Evolutionary conservation across 108 stramenopile species (phyloP), one percentile per base, ranked within the genome.

Genomic region (Epipyxis sp.): DNA sequence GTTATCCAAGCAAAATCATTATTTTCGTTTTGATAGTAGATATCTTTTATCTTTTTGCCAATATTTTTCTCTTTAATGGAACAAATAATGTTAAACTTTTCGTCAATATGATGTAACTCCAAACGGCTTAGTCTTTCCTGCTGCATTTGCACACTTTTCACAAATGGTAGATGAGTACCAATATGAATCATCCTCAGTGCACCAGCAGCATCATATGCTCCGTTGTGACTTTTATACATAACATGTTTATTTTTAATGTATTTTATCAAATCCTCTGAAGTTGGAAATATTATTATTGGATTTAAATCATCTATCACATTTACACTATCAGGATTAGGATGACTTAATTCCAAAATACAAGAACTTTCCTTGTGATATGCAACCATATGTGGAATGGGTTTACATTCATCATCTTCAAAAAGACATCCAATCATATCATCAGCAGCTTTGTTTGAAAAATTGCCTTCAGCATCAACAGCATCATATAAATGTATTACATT

Each of bases 121-220:
- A 50, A 50, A 20, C 6, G 20, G 20, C 46, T 50, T 6, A 13
- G 6, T 6, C 46, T 6, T 50, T 50, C 46, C 20, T 50, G 13
- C 20, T 50, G 46, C 46, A 50, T 50, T 50, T 50, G 46, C 6
- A 50, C 46, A 20, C 20, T 6, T 13, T 50, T 6, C 46, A 50
- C 46, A 50, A 50, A 50, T 50, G 46, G 46, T 50, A 50, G 20
- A 50, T 50, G 46, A 50, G 46, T 50, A 50, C 46, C 46, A 50
- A 50, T 50, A 50, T 50, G 46, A 50, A 50, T 50, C 46, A 50
- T 50, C 20, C 46, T 50, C 20, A 50, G 20, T 50, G 20, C 6
- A 20, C 46, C 46, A 13, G 46, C 46, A 50, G 6, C 46, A 50
- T 50, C 46, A 50, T 50, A 6, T 50, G 6, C 13, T 50, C 46